phyloP scores from a whole-genome alignment of 1,284 basidiomycete genomes.

The Vanrija sp. region DNA sequence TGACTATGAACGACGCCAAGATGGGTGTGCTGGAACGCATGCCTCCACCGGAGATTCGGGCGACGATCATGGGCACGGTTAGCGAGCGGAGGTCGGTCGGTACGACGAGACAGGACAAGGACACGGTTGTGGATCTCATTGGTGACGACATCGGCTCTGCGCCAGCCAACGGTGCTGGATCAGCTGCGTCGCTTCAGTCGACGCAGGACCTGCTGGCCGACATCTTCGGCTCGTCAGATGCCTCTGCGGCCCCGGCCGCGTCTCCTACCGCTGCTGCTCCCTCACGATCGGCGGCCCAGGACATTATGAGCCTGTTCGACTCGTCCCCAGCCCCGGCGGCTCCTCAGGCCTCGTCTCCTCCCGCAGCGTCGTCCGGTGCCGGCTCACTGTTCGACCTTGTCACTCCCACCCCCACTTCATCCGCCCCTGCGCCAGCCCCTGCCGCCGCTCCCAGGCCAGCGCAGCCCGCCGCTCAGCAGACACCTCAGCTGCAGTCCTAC shows the following conservation, averaged over 20 bases:
- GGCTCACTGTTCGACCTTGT: slow-evolving; percentile 42
- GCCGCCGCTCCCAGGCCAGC: slow-evolving; percentile 2
- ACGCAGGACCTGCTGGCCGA: slow-evolving; percentile 89
- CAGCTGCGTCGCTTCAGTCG: slow-evolving; percentile 56
- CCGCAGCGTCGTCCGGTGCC: slow-evolving; percentile 3
- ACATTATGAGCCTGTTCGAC: slow-evolving; percentile 88
- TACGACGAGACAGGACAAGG: slow-evolving; percentile 71
- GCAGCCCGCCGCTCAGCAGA: slow-evolving; percentile 25
- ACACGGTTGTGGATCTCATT: slow-evolving; percentile 67
- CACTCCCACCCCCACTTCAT: slow-evolving; percentile 12
- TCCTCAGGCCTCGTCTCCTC: slow-evolving; percentile 2
- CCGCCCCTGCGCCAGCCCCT: slow-evolving; percentile 13
- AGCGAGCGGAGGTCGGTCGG: slow-evolving; percentile 90
- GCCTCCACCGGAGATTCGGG: slow-evolving; percentile 94
- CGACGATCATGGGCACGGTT: slow-evolving; percentile 86
- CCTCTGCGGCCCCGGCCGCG: slow-evolving; percentile 44
- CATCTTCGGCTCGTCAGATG: slow-evolving; percentile 69
- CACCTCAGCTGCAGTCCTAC: slow-evolving; percentile 64
- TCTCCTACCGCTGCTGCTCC: slow-evolving; percentile 47
- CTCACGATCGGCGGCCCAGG: slow-evolving; percentile 65
- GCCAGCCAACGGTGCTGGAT: slow-evolving; percentile 25
- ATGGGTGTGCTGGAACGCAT: slow-evolving; percentile 95
- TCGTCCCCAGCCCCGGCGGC: slow-evolving; percentile 38
- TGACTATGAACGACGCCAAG: slow-evolving; percentile 66
- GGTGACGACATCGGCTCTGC: slow-evolving; percentile 63